Conservation (phyloP, 2,329 filamentous ascomycete species). For the Fusarium sublunatum region DNA sequence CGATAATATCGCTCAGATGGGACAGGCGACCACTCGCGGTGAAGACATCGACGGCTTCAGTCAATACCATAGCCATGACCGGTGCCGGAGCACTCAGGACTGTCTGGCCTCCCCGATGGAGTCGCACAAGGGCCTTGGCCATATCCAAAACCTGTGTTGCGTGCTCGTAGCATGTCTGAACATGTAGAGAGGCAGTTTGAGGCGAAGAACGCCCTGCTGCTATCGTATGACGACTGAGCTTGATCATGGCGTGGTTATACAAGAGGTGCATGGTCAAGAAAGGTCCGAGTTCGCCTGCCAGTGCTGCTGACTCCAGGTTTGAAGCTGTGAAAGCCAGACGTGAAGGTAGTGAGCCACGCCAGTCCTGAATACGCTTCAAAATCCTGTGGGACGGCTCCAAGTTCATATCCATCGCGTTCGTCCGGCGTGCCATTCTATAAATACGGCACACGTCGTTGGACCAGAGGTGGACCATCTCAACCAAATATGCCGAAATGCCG, state of each 20-base stretch:
- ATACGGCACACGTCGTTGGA: conserved; percentile 70
- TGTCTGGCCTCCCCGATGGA: conserved; percentile 49
- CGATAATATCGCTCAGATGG: conserved; percentile 63
- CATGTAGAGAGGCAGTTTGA: conserved; percentile 57
- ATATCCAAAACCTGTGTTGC: conserved; percentile 64
- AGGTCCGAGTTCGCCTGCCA: conserved; percentile 64
- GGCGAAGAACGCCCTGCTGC: conserved; percentile 53
- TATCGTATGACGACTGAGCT: conserved; percentile 71
- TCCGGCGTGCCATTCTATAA: conserved; percentile 54
- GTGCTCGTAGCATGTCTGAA: conserved; percentile 62
- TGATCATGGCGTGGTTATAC: conserved; percentile 73
- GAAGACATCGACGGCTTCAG: conserved; percentile 74
- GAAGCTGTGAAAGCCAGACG: conserved; percentile 64
- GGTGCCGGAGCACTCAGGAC: conserved; percentile 63
- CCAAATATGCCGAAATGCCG: conserved; percentile 69
- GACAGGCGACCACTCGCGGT: conserved; percentile 67
- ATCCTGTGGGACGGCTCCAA: conserved; percentile 58
- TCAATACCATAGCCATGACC: conserved; percentile 70
- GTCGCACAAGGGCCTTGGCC: conserved; percentile 54
- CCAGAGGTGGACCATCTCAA: conserved; percentile 73
- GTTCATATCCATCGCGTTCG: conserved; percentile 45
- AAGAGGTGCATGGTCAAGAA: conserved; percentile 74
- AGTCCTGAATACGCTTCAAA: conserved; percentile 65
- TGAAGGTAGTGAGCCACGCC: conserved; percentile 67
- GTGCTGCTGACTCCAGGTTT: conserved; percentile 68